phyloP scores from a whole-genome alignment of 1,284 basidiomycete species.

The Jaminaea rosea region DNA sequence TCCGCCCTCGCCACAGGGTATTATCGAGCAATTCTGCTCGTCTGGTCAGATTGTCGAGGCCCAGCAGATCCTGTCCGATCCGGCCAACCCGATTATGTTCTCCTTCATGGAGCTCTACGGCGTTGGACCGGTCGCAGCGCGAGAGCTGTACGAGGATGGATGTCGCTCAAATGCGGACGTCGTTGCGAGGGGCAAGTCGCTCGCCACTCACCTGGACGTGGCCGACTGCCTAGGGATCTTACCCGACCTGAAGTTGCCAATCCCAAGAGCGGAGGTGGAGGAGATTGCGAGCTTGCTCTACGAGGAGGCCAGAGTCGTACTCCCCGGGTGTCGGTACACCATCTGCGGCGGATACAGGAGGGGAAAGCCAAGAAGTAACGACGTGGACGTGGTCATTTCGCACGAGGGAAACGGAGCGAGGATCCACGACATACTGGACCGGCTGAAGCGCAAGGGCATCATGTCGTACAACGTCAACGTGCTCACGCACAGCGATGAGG shows the following conservation, averaged over 20 bases:
- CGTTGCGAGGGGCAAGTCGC: constrained; percentile 15
- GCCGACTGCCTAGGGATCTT: constrained; percentile 25
- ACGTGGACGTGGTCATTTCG: constrained; percentile 32
- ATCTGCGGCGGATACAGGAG: constrained; percentile 33
- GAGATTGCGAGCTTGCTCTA: constrained; percentile 10
- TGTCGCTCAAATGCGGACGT: constrained; percentile 32
- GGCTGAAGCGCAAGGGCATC: constrained; percentile 18
- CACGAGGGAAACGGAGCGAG: constrained; percentile 9
- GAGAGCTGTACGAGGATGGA: constrained; percentile 32
- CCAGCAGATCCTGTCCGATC: constrained; percentile 26
- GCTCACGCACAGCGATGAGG: constrained; percentile 10
- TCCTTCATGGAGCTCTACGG: constrained; percentile 36
- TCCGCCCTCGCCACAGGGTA: too few relatives aligned
- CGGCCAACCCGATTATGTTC: constrained; percentile 25
- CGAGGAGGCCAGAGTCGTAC: constrained; percentile 8
- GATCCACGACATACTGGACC: constrained; percentile 7
- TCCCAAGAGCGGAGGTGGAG: constrained; percentile 21
- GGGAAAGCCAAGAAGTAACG: constrained; percentile 23
- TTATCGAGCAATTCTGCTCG: constrained; percentile 30
- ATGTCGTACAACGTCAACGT: constrained; percentile 27
- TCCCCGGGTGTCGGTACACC: constrained; percentile 9
- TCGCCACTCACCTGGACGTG: constrained; percentile 19
- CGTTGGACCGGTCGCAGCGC: constrained; percentile 31
- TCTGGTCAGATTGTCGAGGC: constrained; percentile 30
- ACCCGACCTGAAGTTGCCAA: constrained; percentile 18